phyloP scores from a whole-genome alignment of 179 eudicot genomes.

The Carnegiea gigantea region DNA sequence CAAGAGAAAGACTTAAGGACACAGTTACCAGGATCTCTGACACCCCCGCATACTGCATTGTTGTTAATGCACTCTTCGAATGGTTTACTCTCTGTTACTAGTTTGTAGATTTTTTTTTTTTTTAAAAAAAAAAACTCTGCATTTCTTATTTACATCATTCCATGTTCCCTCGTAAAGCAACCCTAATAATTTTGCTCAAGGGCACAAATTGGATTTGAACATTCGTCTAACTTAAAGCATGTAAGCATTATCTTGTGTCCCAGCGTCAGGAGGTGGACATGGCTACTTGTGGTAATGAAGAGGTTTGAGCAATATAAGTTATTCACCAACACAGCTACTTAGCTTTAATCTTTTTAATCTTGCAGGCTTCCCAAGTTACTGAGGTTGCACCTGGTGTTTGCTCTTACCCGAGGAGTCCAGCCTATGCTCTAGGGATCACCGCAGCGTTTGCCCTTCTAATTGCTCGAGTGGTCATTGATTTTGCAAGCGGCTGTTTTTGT shows the following conservation, averaged over 20 bases:
- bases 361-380: conserved; percentile 58
- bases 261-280: not conserved
- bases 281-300: not conserved
- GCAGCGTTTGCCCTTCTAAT: conserved; percentile 70
- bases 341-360: not conserved
- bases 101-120: not conserved
- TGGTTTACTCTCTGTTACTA: not conserved
- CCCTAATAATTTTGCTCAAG: not conserved
- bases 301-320: not conserved
- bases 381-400: conserved; percentile 52
- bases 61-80: not conserved
- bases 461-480: conserved; percentile 65
- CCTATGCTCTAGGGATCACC: conserved; percentile 63
- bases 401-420: conserved; percentile 76
- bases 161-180: not conserved
- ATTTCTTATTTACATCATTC: not conserved
- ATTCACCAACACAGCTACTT: not conserved
- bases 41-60: not conserved
- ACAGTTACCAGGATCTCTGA: not conserved
- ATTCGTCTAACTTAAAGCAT: not conserved
- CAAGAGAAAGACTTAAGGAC: not conserved
- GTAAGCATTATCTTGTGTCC: not conserved
- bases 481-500: conserved; percentile 71
- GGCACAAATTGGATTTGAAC: not conserved
- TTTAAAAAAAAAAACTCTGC: not conserved